Evolutionary conservation across 345 rosid genomes (phyloP), one percentile per base, ranked within the genome.

Genomic region (Zanthoxylum bungeanum): DNA sequence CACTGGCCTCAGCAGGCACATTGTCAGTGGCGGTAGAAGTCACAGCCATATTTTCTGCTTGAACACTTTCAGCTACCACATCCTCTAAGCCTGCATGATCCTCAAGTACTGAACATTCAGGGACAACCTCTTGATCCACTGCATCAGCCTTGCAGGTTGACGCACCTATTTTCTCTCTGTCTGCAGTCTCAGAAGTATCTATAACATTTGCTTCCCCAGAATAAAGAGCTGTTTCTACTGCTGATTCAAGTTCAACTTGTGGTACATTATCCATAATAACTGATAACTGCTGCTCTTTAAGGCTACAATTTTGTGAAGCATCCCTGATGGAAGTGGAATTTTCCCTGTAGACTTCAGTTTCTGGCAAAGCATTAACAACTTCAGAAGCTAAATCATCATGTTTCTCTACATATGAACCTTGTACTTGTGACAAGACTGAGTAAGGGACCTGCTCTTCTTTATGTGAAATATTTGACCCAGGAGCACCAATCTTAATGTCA

Each of bases 41-140:
- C 55, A 73, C 51, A 60, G 31, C 77, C 55, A 71, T 71, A 59
- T 79, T 73, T 67, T 72, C 73, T 52, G 67, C 72, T 12, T 72
- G 50, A 56, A 42, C 73, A 69, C 66, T 53, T 76, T 81, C 80
- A 63, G 83, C 64, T 40, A 60, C 76, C 49, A 40, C 39, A 62
- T 78, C 80, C 65, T 73, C 81, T 68, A 76, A 69, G 76, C 76
- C 69, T 25, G 40, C 73, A 73, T 55, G 72, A 60, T 74, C 79
- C 72, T 76, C 80, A 70, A 44, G 60, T 30, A 64, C 74, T 64
- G 71, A 63, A 70, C 66, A 68, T 61, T 73, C 82, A 51, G 67
- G 59, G 28, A 50, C 64, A 72, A 61, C 60, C 77, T 64, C 75
- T 69, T 68, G 65, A 69, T 60, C 76, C 31, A 17, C 60, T 3